Base-by-base conservation (phyloP, 257 asterid species). In the Rhazya stricta region DNA sequence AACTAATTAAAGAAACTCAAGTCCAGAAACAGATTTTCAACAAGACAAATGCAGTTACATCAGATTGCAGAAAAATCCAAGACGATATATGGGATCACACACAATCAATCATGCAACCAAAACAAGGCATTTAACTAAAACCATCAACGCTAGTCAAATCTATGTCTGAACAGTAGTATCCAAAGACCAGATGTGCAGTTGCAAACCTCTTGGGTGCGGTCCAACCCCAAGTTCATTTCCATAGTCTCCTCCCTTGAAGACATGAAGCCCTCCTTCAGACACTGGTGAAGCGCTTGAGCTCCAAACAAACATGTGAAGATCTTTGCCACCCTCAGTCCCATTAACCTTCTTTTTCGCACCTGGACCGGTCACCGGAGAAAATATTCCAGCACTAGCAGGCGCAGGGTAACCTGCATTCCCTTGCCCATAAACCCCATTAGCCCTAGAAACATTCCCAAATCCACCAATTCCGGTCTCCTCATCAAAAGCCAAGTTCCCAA, bases 241-340 rank as follows among this genome's bases (percentile, higher is more conserved):
- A 82, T 86, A 88, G 4, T 90, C 97, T 19, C 90, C 94, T 57
- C 98, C 99, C 61, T 88, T 80, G 79, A 92, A 94, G n/a, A 94
- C 99, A 85, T 90, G 97, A 84, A 94, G 86, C 71, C 98, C 99
- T 5, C 96, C 97, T 83, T 94, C 99, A 53, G 99, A 92, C 3
- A 91, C 97, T 0, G 99, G 99, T 2, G 99, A 94, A 54, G 99
- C 97, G 78, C 99, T 92, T 0, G 97, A 90, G 74, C 98, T 94
- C 99, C 99, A 94, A 11, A 94, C 99, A 80, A 94, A 94, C 99
- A 94, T 94, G 66, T 94, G 99, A n/a, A 92, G 88, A 84, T 94
- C 99, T 77, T 87, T 90, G 3, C 93, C 95, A 30, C 73, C 81
- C n/a, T 89, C 97, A 43, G 75, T 29, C 50, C 89, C 98, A 69